Conservation (phyloP, 352 stramenopile species). For the Phytophthora cactorum region DNA sequence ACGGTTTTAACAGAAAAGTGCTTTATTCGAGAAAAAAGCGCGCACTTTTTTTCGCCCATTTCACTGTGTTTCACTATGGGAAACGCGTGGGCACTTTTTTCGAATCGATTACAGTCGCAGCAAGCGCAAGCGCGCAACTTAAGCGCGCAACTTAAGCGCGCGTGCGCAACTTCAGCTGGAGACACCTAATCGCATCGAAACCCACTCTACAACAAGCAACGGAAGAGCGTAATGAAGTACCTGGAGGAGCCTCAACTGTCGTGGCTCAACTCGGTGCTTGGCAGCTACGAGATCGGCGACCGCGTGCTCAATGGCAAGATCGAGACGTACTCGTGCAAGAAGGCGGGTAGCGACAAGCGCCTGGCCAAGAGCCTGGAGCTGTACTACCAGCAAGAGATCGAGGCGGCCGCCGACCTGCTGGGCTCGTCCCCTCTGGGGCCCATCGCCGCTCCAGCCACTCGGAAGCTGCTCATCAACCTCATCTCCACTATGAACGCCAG, state of each 20-base stretch:
- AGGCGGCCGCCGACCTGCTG: conserved; percentile 60
- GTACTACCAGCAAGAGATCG: conserved; percentile 86
- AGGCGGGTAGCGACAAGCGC: conserved; percentile 91
- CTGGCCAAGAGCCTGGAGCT: conserved; percentile 90
- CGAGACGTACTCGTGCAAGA: conserved; percentile 94
- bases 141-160: no score
- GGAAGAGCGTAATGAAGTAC: conserved; percentile 87
- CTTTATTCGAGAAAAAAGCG: no score
- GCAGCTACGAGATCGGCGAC: conserved; percentile 87
- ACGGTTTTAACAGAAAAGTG: background rate
- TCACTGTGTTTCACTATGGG: no score
- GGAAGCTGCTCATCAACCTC: conserved; percentile 93
- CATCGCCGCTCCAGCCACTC: conserved; percentile 74
- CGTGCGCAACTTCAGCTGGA: no score
- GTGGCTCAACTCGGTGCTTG: conserved; percentile 91
- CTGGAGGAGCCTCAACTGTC: conserved; percentile 91
- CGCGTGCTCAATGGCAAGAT: conserved; percentile 88
- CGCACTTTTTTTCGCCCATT: no score
- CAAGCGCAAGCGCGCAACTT: no score
- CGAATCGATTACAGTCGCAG: background rate
- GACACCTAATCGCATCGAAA: conserved; percentile 2
- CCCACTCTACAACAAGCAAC: conserved; percentile 18
- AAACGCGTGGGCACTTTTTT: background rate
- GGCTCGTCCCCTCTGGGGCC: conserved; percentile 81
- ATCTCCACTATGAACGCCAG: conserved; percentile 95